Conservation (phyloP, 2,329 filamentous ascomycete species). For the Lasiodiplodia hormozganensis region DNA sequence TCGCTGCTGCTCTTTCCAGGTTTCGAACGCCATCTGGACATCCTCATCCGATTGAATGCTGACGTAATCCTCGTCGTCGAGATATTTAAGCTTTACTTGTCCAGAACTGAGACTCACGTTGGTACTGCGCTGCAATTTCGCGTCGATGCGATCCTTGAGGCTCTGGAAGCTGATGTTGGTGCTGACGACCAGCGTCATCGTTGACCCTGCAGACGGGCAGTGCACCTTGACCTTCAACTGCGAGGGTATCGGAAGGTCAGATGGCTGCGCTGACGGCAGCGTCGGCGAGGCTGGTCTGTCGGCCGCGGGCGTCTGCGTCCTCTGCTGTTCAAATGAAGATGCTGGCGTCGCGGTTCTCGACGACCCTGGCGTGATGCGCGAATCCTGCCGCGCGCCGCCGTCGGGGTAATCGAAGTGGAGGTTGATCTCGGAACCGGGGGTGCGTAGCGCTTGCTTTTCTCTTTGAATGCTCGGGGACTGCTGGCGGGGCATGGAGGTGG, state of each 20-base stretch:
- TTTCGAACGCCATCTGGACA: constrained; percentile 92
- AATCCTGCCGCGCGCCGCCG: constrained; percentile 41
- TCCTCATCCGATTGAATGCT: constrained; percentile 96
- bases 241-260: constrained; percentile 59
- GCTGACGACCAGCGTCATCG: constrained; percentile 93
- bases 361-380: constrained; percentile 34
- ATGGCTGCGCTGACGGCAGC: constrained; percentile 34
- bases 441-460: constrained; percentile 46
- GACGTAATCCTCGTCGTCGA: constrained; percentile 91
- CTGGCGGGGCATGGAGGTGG: constrained; percentile 70
- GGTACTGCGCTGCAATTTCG: constrained; percentile 88
- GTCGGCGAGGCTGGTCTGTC: constrained; percentile 50
- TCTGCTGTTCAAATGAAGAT: constrained; percentile 48
- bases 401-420: constrained; percentile 51
- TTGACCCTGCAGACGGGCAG: constrained; percentile 77
- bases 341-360: constrained; percentile 47
- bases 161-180: constrained; percentile 96
- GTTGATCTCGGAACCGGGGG: constrained; percentile 28
- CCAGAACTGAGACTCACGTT: constrained; percentile 82
- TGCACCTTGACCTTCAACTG: constrained; percentile 97
- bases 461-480: constrained; percentile 74
- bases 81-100: constrained; percentile 85
- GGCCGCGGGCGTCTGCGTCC: constrained; percentile 47
- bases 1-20: constrained; percentile 82
- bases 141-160: constrained; percentile 92